Base-by-base conservation (phyloP, 441 rosid genomes). In the Adansonia madagascariensis region DNA sequence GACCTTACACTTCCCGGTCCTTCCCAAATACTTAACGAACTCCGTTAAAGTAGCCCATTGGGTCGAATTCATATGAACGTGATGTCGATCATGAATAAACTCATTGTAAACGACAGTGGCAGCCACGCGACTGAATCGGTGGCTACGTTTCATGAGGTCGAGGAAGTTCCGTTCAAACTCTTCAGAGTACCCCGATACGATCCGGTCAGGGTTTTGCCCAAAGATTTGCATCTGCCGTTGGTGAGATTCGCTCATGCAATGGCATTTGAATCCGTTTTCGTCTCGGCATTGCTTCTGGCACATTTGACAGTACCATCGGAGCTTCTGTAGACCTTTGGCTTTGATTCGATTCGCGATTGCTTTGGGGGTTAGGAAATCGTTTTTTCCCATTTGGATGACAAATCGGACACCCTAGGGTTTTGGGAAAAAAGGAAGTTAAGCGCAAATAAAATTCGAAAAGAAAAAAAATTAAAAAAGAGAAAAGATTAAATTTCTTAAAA, bases 271-370 rank as follows among this genome's bases (percentile, higher is more conserved):
- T 1, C 98, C 97, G 73, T 94, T 95, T 91, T 95, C 99, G 82
- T 94, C 98, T 1, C 97, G 88, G 83, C 99, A 95, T 74, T 94
- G 98, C 77, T 95, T 95, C 86, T 94, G 94, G 80, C 98, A 92
- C 99, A 95, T 95, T 85, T 95, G 98, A 73, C 97, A 95, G 59
- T 95, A 95, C 99, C 99, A 95, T 44, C 99, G 89, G 3, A 94
- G 97, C 88, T 94, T 95, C 79, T 94, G 99, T 8, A 94, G 94
- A 6, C 98, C 99, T 83, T 94, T 95, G 4, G 99, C 98, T 73
- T 91, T 95, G 80, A 90, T 90, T 59, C 98, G 84, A 71, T 95
- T 94, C 0, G 98, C 97, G 47, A 93, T 95, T 49, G 97, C 98
- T 79, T 91, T 91, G 0, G 98, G 95, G 0, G 98, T 91, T 8